Conservation (phyloP, 495 filamentous ascomycete genomes). For the Aspergillus campestris region DNA sequence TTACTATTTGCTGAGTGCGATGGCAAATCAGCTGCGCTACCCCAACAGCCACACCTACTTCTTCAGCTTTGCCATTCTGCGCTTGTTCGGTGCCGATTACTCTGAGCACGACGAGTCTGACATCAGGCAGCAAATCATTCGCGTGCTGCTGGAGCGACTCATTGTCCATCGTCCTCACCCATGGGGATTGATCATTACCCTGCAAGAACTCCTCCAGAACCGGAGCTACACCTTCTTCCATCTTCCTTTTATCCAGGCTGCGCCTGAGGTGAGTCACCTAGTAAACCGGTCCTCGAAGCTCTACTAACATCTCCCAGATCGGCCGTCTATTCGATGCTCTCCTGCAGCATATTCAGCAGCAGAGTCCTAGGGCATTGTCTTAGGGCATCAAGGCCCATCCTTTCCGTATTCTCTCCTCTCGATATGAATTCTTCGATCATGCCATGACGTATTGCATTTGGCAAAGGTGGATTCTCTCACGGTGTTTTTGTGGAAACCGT, state of each 20-base stretch:
- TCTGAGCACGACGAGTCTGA: constrained; percentile 71
- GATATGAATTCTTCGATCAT: constrained; percentile 17
- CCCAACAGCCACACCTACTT: constrained; percentile 87
- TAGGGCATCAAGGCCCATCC: constrained; percentile 17
- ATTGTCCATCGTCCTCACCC: constrained; percentile 89
- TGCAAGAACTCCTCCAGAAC: constrained; percentile 87
- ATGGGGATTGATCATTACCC: constrained; percentile 88
- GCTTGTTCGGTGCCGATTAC: constrained; percentile 73
- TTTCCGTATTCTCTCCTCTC: constrained; percentile 8
- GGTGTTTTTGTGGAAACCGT: constrained; percentile 21
- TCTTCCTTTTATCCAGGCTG: constrained; percentile 80
- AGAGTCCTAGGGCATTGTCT: constrained; percentile 36
- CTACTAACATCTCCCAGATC: constrained; percentile 24
- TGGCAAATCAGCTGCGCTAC: constrained; percentile 86
- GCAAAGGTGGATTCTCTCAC: constrained; percentile 17
- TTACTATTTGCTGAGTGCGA: constrained; percentile 75
- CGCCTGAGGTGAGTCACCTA: constrained; percentile 59
- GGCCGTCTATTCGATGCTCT: constrained; percentile 43
- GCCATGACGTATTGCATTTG: constrained; percentile 20
- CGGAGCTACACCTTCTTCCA: constrained; percentile 84
- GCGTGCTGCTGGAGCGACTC: constrained; percentile 78
- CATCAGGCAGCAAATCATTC: constrained; percentile 81
- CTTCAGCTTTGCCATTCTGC: constrained; percentile 80
- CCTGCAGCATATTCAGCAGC: constrained; percentile 42
- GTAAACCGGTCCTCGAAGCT: background rate